A percentile compares a stretch with the other conserved stretches of the same genome.
Conservation (phyloP, 768 basidiomycete genomes). For the Rhizopogon roseolus region DNA sequence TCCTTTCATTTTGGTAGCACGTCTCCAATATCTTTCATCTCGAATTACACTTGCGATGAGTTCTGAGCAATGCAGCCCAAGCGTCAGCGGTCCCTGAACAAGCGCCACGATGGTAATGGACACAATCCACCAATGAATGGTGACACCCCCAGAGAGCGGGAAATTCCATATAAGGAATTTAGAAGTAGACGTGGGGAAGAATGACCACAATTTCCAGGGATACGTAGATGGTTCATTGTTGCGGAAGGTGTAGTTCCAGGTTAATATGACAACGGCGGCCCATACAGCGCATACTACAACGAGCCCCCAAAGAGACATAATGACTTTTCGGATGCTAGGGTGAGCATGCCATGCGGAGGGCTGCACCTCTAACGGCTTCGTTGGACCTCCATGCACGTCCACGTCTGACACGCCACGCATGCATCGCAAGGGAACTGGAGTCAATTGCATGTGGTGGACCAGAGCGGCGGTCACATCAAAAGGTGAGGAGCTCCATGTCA, state of each 20-base stretch:
- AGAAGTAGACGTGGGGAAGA: slow-evolving; percentile 4
- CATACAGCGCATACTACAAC: slow-evolving; percentile 15
- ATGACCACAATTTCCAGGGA: slow-evolving; percentile 11
- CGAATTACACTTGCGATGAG: slow-evolving; percentile 24
- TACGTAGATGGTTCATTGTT: background rate
- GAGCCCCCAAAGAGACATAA: slow-evolving; percentile 18
- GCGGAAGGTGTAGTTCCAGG: background rate
- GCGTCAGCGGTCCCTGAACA: slow-evolving; percentile 24
- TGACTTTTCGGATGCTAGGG: slow-evolving; percentile 13
- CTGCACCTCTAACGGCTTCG: slow-evolving; percentile 10
- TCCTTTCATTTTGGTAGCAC: slow-evolving; percentile 13
- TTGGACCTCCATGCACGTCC: slow-evolving; percentile 6
- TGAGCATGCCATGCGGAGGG: slow-evolving; percentile 25
- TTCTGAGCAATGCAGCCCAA: slow-evolving; percentile 24
- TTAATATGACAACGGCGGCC: slow-evolving; percentile 12
- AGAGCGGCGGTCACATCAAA: slow-evolving; percentile 26
- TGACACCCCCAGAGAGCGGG: slow-evolving; percentile 13
- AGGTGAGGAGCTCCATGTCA: slow-evolving; percentile 29
- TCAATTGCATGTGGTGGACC: slow-evolving; percentile 21
- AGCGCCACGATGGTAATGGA: slow-evolving; percentile 19
- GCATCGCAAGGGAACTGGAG: slow-evolving; percentile 14
- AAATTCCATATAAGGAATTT: too few species aligned
- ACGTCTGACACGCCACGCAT: slow-evolving; percentile 19
- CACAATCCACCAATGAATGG: slow-evolving; percentile 18
- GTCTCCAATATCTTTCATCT: slow-evolving; percentile 23